Base-by-base conservation (phyloP, 2,329 filamentous ascomycete genomes). In the Ophiocordyceps camponoti-saundersi region DNA sequence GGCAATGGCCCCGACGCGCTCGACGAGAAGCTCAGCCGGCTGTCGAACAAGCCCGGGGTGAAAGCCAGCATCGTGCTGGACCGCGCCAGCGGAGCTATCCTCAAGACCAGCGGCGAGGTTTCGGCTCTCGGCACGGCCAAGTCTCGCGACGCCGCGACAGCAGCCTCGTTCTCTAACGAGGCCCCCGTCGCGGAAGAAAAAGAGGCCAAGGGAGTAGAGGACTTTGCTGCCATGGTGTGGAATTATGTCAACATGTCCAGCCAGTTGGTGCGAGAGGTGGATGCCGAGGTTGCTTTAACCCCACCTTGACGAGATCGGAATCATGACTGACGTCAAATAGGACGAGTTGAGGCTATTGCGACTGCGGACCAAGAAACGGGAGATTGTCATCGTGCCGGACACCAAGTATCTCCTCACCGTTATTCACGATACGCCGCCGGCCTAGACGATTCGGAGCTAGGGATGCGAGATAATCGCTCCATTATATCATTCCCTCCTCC, bases 311-410 rank as follows among this genome's bases (percentile, higher is more conserved):
- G 8, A 1, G n/a, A 11, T 10, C 8, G 13, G 1, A 13, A 11
- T 10, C 1, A 8, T 20, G 48, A 45, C 59, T 62, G 46, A 62
- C 47, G n/a, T 20, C 3, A 1, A 32, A 45, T 52, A 82, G 72
- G 85, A 92, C 56, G 85, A 89, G 59, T 64, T 89, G 51, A 87
- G 81, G 64, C 68, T 92, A 44, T 63, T 92, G 46, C 73, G 85
- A 51, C 60, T 93, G 52, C 75, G 86, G 53, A 90, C 85, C n/a
- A 87, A 80, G 68, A 88, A 85, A 62, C 83, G 88, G 55, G 86
- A 93, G 62, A 66, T 92, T 51, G 82, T 92, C 49, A 85, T 92
- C 57, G 82, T 90, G 20, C 85, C 84, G 61, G 85, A 90, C 61
- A 58, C 75, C 40, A 88, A 85, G 57, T 93, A 85, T 62, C 69